phyloP scores from a whole-genome alignment of 306 rosid species.

The Myrica gale region DNA sequence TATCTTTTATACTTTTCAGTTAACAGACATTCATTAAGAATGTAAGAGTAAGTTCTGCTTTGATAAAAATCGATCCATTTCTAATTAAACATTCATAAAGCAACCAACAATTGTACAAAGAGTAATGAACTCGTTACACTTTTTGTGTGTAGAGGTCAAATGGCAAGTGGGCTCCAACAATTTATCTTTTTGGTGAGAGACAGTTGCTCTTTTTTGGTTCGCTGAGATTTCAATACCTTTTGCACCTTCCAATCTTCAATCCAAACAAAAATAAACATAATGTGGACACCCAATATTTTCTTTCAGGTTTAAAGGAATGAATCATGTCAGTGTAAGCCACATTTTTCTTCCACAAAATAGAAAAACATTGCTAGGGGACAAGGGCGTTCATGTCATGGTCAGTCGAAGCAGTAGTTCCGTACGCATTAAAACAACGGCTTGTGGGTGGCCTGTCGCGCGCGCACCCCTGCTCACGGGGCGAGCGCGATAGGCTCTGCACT shows the following conservation, averaged over 20 bases:
- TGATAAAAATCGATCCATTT: neutral
- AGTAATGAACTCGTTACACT: slow-evolving; percentile 1
- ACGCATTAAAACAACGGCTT: too few species aligned
- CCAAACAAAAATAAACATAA: slow-evolving; percentile 24
- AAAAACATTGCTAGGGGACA: slow-evolving; percentile 38
- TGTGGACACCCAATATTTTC: slow-evolving; percentile 8
- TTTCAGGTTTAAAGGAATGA: neutral
- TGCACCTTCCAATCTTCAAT: slow-evolving; percentile 15
- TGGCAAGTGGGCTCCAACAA: slow-evolving; percentile 26
- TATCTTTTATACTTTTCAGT: too few species aligned
- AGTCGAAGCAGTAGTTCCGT: too few species aligned
- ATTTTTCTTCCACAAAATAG: slow-evolving; percentile 30
- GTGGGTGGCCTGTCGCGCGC: too few species aligned
- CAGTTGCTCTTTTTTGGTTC: slow-evolving; percentile 26
- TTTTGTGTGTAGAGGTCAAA: slow-evolving; percentile 9
- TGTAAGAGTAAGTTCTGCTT: too few species aligned
- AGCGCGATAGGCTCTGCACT: too few species aligned
- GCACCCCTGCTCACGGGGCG: too few species aligned
- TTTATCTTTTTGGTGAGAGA: neutral
- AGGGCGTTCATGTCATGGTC: slow-evolving; percentile 44
- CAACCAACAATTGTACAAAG: slow-evolving; percentile 16
- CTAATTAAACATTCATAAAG: slow-evolving; percentile 9
- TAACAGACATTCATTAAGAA: too few species aligned
- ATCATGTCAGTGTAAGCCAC: slow-evolving; percentile 37
- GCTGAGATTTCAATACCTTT: slow-evolving; percentile 35